phyloP scores from a whole-genome alignment of 129 eudicot genomes.

The Flaveria linearis region DNA sequence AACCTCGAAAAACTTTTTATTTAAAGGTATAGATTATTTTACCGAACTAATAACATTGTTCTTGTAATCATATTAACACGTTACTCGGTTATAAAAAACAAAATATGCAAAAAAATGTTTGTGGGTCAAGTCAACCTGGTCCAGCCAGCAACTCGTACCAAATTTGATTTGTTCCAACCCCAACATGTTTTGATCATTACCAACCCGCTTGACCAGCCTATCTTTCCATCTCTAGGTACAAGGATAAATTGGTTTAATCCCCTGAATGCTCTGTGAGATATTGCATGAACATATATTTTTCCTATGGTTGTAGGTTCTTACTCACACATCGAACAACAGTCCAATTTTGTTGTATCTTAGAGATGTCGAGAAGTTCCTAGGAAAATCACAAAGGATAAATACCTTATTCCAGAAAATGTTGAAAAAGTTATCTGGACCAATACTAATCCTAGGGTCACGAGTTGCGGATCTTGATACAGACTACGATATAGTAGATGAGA shows the following conservation, averaged over 20 bases:
- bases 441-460: constrained; percentile 80
- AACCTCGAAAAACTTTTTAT: background rate
- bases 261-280: background rate
- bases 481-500: constrained; percentile 54
- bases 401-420: constrained; percentile 87
- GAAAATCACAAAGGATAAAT: constrained; percentile 66
- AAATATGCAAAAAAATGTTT: background rate
- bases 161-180: background rate
- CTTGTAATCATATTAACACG: background rate
- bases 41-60: background rate
- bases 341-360: constrained; percentile 82
- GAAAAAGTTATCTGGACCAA: constrained; percentile 69
- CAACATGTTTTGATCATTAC: background rate
- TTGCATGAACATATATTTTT: background rate
- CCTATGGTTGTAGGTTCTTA: constrained; percentile 58
- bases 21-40: background rate
- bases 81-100: background rate
- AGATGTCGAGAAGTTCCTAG: constrained; percentile 79
- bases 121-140: background rate
- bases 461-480: constrained; percentile 43
- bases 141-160: background rate
- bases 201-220: background rate
- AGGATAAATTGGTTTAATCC: background rate
- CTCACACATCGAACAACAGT: constrained; percentile 52
- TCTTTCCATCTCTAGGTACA: background rate